These are phyloP conservation scores for Drechslera avenae DNA, from an alignment of 2,329 filamentous ascomycete genomes.

Conservation along the genomic window DNA sequence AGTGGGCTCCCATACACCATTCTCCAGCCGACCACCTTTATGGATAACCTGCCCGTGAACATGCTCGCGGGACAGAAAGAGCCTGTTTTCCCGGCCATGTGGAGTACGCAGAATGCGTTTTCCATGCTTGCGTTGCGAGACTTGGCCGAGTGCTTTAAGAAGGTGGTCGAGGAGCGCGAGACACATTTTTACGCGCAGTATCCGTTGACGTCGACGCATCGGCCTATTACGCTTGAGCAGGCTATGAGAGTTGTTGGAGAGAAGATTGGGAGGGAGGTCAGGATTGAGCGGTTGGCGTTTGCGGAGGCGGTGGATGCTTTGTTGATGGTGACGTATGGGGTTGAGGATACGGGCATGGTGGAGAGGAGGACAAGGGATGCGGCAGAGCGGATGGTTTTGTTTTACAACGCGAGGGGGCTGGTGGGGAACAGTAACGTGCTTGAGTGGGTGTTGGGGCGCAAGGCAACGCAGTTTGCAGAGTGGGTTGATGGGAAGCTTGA, in stretches of 20 bases:
- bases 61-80: slow-evolving; percentile 24
- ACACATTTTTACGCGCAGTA: slow-evolving; percentile 37
- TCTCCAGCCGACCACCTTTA: slow-evolving; percentile 36
- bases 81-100: slow-evolving; percentile 26
- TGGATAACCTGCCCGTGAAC: slow-evolving; percentile 37
- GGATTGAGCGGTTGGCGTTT: slow-evolving; percentile 19
- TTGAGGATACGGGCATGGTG: background rate
- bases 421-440: background rate
- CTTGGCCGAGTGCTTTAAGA: slow-evolving; percentile 30
- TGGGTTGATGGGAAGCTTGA: background rate
- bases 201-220: slow-evolving; percentile 27
- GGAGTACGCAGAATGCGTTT: slow-evolving; percentile 27
- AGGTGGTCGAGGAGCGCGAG: slow-evolving; percentile 29
- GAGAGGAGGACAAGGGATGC: background rate
- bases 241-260: slow-evolving; percentile 20
- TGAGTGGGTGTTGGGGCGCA: background rate
- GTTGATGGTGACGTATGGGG: slow-evolving; percentile 11
- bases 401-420: background rate
- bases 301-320: slow-evolving; percentile 24
- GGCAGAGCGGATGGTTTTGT: too few species aligned
- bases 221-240: slow-evolving; percentile 23
- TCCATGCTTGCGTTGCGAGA: slow-evolving; percentile 34
- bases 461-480: background rate
- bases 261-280: slow-evolving; percentile 32
- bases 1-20: background rate